Percentiles rank a stretch among this genome's conserved stretches.
These are phyloP conservation scores for Apiotrichum laibachii DNA, from an alignment of 1,284 basidiomycete species.

Conservation along the genomic window DNA sequence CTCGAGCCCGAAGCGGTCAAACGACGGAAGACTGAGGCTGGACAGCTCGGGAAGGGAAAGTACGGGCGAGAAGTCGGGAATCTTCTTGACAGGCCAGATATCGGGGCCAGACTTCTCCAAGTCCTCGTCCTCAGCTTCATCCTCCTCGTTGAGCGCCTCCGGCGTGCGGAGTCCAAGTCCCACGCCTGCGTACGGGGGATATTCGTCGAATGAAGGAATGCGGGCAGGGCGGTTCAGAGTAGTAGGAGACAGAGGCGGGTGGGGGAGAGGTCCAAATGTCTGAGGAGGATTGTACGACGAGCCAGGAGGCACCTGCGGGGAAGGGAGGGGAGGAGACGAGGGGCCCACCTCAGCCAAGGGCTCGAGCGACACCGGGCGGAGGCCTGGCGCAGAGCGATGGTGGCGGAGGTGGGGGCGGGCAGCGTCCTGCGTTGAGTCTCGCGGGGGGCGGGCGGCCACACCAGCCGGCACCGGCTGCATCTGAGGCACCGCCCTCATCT, in stretches of 20 bases:
- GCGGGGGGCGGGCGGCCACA: neutral
- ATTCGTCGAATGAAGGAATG: constrained; percentile 2
- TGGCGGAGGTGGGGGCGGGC: constrained; percentile 7
- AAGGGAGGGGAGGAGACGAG: neutral
- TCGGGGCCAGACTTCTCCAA: neutral
- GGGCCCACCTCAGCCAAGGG: neutral
- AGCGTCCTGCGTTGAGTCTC: neutral
- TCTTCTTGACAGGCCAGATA: neutral
- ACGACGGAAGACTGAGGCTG: neutral
- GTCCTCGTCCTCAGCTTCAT: neutral
- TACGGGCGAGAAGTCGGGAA: neutral
- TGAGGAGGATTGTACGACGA: neutral
- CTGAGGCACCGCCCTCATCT: too few relatives aligned
- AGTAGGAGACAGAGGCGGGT: neutral
- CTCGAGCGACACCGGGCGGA: constrained; percentile 2
- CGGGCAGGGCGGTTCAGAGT: neutral
- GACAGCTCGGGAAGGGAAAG: neutral
- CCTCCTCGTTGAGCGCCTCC: neutral
- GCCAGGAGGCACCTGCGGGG: neutral
- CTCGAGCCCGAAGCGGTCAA: neutral
- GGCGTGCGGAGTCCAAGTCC: neutral
- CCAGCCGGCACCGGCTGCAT: neutral
- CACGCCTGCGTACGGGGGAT: too few relatives aligned
- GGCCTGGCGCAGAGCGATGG: constrained; percentile 5
- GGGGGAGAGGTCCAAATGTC: neutral